Evolutionary conservation across 148 eudicot genomes (phyloP), one percentile per base, ranked within the genome.

Genomic region (Polygonum aviculare): DNA sequence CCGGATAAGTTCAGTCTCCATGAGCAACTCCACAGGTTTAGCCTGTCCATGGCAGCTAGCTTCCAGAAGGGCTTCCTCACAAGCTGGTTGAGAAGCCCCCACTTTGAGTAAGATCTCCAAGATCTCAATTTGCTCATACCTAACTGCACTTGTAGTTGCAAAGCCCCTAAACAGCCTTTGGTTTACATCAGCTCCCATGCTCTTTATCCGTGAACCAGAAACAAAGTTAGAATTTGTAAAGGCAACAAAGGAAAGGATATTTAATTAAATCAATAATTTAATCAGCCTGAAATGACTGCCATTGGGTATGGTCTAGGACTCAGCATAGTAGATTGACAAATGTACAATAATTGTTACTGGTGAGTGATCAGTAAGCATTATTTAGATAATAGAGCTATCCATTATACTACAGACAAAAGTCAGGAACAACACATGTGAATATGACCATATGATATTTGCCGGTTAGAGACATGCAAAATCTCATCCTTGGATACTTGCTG

Each of bases 61-160:
- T 69, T 95, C 99, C 77, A 95, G 74, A 38, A 95, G 87, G 7
- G 99, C 99, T 77, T 95, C 96, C 83, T 95, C 99, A 77, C 99
- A 95, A 76, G 96, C 94, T 51, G 87, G 89, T 84, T 95, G 99
- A 79, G 93, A 90, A 60, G 97, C 90, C 75, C 99, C 99, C 47
- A 92, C 91, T 82, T 91, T 95, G 35, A 95, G 76, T 80, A 95
- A 83, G 76, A 84, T 89, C 86, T 95, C 85, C 78, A 93, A 82
- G 63, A 91, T 88, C 82, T 90, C 94, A 48, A 82, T 71, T 78
- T 89, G 92, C 69, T 88, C 93, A 86, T 95, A 94, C 77, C 97
- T 88, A 45, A 87, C 93, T 39, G 97, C 97, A 18, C 87, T 96
- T 57, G 96, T 90, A 21, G 88, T 87, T 47, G 96, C 88, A 75